A percentile compares a stretch with the other conserved stretches of the same genome.
Conservation (phyloP, 345 rosid genomes). For the Excoecaria cochinchinensis region DNA sequence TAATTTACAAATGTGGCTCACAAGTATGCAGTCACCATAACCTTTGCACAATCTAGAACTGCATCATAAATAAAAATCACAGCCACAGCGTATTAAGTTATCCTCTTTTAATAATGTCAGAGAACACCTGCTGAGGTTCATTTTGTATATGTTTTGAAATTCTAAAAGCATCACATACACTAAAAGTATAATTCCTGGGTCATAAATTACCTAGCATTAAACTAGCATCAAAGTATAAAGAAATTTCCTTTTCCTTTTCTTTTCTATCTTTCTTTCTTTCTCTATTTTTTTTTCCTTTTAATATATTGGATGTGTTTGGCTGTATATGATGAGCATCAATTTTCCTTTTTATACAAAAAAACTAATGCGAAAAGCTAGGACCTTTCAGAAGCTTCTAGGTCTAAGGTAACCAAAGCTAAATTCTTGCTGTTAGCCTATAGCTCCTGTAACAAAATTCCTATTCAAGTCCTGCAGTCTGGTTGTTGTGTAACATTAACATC, state of each 20-base stretch:
- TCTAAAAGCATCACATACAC: no score
- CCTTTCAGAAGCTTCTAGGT: background rate
- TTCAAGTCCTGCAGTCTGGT: background rate
- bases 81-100: no score
- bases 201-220: background rate
- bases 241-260: background rate
- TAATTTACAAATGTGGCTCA: no score
- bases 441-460: background rate
- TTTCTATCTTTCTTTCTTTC: background rate
- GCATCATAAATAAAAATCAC: no score
- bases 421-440: background rate
- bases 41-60: no score
- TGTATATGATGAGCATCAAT: background rate
- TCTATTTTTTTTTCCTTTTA: no score
- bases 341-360: background rate
- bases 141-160: no score
- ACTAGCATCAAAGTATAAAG: background rate
- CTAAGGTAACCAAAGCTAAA: background rate
- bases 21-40: no score
- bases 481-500: background rate
- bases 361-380: background rate
- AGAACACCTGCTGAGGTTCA: no score
- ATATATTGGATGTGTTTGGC: no score
- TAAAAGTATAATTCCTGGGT: no score
- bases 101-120: no score